Percentiles rank a stretch among this genome's conserved stretches.
These are phyloP conservation scores for Russula sp. DNA, from an alignment of 768 basidiomycete species.

Conservation along the genomic window DNA sequence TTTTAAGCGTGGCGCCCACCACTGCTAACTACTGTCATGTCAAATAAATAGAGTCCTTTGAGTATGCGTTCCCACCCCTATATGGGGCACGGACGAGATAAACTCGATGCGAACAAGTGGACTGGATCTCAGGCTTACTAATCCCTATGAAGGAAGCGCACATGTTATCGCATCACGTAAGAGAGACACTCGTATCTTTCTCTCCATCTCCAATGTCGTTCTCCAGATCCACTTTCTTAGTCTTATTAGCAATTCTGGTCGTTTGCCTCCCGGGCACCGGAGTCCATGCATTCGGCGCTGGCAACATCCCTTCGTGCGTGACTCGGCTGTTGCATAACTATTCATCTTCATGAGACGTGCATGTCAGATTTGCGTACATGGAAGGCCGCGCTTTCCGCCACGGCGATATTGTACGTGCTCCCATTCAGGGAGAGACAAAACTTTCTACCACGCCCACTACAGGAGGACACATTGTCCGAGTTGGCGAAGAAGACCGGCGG, in stretches of 20 bases:
- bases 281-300: constrained; percentile 74
- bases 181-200: not conserved
- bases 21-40: no score
- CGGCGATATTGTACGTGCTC: constrained; percentile 65
- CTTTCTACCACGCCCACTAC: constrained; percentile 25
- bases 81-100: no score
- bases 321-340: not conserved
- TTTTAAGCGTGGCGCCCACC: no score
- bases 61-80: no score
- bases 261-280: constrained; percentile 52
- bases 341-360: not conserved
- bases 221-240: constrained; percentile 26
- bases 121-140: no score
- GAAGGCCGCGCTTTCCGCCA: constrained; percentile 84
- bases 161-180: not conserved
- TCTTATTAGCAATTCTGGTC: constrained; percentile 44
- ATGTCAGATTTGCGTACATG: constrained; percentile 67
- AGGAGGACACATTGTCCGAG: constrained; percentile 69
- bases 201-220: not conserved
- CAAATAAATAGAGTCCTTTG: no score
- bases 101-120: no score
- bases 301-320: constrained; percentile 60
- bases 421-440: constrained; percentile 20
- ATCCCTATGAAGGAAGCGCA: no score
- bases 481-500: constrained; percentile 52